Evolutionary conservation across 176 grass and related monocot species (phyloP).

Genomic region (Oryza coarctata): DNA sequence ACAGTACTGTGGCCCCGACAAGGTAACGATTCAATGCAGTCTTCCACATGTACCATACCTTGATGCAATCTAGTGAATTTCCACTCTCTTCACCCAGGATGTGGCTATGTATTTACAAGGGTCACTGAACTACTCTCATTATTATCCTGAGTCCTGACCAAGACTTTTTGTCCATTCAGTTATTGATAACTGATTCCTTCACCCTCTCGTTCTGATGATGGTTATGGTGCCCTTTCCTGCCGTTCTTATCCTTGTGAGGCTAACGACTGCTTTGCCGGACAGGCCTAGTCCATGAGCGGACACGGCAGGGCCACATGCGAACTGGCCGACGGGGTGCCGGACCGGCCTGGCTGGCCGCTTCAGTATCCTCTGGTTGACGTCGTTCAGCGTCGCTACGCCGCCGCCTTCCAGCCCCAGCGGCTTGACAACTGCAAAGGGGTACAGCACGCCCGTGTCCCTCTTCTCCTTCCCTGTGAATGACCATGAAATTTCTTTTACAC

Average conservation of each 20-base stretch:
- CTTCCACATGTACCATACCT: neutral
- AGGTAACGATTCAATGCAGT: neutral
- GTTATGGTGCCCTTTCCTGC: constrained; percentile 77
- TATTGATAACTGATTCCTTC: neutral
- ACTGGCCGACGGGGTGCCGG: constrained; percentile 74
- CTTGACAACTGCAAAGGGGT: constrained; percentile 78
- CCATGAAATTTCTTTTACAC: neutral
- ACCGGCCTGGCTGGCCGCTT: constrained; percentile 67
- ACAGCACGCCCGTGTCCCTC: constrained; percentile 33
- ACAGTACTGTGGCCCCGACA: neutral
- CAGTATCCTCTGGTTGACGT: constrained; percentile 74
- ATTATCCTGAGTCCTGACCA: neutral
- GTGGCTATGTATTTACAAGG: constrained; percentile 14
- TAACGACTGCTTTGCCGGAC: constrained; percentile 81
- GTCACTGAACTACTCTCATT: neutral
- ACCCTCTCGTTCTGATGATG: constrained; percentile 85
- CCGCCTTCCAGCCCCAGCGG: constrained; percentile 64
- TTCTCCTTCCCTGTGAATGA: constrained; percentile 36
- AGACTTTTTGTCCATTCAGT: neutral
- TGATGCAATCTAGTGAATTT: neutral
- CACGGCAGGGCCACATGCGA: constrained; percentile 52
- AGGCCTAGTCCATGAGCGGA: constrained; percentile 33
- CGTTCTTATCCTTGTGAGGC: constrained; percentile 80
- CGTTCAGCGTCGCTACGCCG: constrained; percentile 55
- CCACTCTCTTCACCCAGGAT: neutral